These are phyloP conservation scores for Tanacetum coccineum DNA, from an alignment of 129 eudicot genomes.

Conservation along the genomic window DNA sequence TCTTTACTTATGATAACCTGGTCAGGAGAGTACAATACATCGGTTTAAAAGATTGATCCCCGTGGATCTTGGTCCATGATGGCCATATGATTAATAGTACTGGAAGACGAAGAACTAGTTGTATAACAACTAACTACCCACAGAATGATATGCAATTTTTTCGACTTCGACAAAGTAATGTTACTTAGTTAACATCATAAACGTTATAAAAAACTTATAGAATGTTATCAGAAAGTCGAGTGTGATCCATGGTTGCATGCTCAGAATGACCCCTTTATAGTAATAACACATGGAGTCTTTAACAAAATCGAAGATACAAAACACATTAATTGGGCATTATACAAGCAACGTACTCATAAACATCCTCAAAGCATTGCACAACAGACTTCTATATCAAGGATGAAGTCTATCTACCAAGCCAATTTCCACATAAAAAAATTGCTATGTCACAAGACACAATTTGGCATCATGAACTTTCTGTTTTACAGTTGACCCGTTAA, in stretches of 20 bases:
- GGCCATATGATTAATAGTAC: no score
- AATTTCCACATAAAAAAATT: neutral
- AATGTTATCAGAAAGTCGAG: neutral
- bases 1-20: no score
- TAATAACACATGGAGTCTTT: neutral
- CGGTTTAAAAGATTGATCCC: no score
- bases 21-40: no score
- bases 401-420: neutral
- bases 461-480: no score
- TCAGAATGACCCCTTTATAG: neutral
- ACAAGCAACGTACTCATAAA: no score
- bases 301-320: neutral
- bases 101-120: no score
- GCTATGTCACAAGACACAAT: neutral
- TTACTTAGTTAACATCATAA: neutral
- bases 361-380: neutral
- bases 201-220: neutral
- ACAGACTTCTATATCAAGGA: neutral
- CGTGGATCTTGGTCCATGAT: no score
- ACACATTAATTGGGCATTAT: no score
- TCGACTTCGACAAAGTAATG: neutral
- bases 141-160: slow-evolving; percentile 3
- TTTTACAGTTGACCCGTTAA: no score
- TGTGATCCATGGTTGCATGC: neutral
- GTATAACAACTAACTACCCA: neutral